Evolutionary conservation across 2,329 filamentous ascomycete species (phyloP).

Genomic region (Rasamsonia emersonii): DNA sequence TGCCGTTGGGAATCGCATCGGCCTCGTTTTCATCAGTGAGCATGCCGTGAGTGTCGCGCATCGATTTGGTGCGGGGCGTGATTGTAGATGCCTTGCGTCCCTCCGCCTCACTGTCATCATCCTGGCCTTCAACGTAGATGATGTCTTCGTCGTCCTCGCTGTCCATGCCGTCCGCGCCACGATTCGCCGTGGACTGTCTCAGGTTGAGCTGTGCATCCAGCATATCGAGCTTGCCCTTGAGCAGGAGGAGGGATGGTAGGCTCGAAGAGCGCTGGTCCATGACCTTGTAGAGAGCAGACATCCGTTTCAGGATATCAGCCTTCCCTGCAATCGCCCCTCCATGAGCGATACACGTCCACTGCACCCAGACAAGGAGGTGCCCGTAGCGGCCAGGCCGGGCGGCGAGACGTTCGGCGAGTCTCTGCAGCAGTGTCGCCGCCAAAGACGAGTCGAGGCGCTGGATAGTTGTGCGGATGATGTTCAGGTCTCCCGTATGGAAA

Average conservation of each 20-base stretch:
- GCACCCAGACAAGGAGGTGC: constrained; percentile 87
- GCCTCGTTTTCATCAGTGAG: constrained; percentile 20
- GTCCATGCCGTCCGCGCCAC: constrained; percentile 26
- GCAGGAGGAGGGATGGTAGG: constrained; percentile 68
- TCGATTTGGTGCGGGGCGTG: constrained; percentile 27
- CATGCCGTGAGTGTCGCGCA: constrained; percentile 21
- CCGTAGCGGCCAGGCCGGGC: constrained; percentile 81
- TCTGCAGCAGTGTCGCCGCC: constrained; percentile 68
- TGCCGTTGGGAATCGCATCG: constrained; percentile 32
- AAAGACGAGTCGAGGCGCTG: constrained; percentile 80
- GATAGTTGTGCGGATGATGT: constrained; percentile 78
- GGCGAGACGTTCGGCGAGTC: constrained; percentile 79
- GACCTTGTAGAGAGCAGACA: constrained; percentile 74
- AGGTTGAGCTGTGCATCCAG: constrained; percentile 81
- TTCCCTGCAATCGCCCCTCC: constrained; percentile 84
- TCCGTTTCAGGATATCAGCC: constrained; percentile 68
- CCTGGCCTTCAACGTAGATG: constrained; percentile 80
- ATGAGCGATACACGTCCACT: constrained; percentile 87
- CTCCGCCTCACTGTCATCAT: constrained; percentile 42
- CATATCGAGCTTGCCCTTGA: constrained; percentile 95
- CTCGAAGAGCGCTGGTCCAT: constrained; percentile 78
- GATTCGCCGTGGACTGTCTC: constrained; percentile 58
- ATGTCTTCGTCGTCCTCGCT: constrained; percentile 60
- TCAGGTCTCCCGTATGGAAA: constrained; percentile 67
- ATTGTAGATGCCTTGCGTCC: constrained; percentile 20